Evolutionary conservation across 768 basidiomycete genomes (phyloP), one percentile per base, ranked within the genome.

Genomic region (Amylocystis lapponica): DNA sequence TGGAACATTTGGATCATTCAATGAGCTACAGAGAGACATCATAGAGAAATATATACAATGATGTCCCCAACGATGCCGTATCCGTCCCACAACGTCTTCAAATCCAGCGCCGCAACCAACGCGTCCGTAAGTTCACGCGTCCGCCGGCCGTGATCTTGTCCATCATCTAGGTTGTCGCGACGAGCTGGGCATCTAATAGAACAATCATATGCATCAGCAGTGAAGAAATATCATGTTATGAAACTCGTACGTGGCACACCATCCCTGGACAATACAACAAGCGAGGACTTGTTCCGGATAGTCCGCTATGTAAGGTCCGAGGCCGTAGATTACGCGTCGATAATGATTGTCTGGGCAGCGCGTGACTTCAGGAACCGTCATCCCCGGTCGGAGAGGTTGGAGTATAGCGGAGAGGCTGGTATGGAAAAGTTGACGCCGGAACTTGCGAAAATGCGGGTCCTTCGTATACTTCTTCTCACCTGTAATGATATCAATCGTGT

Each of bases 231-330:
- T n/a, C n/a, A n/a, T n/a, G 8, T 22, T n/a, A 32, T 27, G 5
- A 14, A 21, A 46, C 52, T 45, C 52, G 0, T 33, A 54, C 54
- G 27, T 49, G 27, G 48, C 33, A 30, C 55, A 56, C 56, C 56
- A 58, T 0, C 52, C 47, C 26, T 53, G 47, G 5, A 58, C 52
- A 33, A 56, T 50, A 13, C 43, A 27, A 3, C 53, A 48, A 0
- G 59, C 26, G 10, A 50, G 29, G 0, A 54, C 56, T 39, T 65
- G 63, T 36, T 65, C 63, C 6, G 58, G 59, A 44, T 65, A 65
- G 37, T 65, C 60, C 0, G 59, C 60, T 36, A 64, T 62, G 29
- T 54, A 63, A 0, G 59, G 53, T 0, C 56, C 62, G 9, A 66
- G 26, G 11, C 45, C 52, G 43, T 56, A 63, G 4, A 66, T 53